Evolutionary conservation across 768 basidiomycete genomes (phyloP).

Genomic region (Macrolepiota albuminosa): DNA sequence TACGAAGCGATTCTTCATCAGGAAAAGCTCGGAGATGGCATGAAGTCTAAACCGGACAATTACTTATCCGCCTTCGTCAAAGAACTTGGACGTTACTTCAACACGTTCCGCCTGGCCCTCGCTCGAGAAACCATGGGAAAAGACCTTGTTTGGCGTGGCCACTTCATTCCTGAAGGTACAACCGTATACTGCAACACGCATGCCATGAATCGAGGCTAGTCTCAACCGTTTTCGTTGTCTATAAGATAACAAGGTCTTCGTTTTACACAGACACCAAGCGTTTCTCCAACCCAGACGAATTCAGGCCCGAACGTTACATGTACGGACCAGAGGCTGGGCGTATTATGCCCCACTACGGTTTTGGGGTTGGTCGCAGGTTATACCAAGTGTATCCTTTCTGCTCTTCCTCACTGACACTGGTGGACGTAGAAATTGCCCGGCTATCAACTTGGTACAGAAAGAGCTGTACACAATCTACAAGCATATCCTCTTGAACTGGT

Average conservation of each 20-base stretch:
- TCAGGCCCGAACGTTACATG: constrained; percentile 15
- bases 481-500: constrained; percentile 10
- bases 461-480: constrained; percentile 14
- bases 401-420: not conserved
- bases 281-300: constrained; percentile 11
- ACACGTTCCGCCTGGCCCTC: constrained; percentile 13
- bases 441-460: constrained; percentile 14
- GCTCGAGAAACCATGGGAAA: constrained; percentile 14
- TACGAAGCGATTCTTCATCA: constrained; percentile 11
- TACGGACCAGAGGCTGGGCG: constrained; percentile 14
- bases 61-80: constrained; percentile 14
- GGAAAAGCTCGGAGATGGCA: constrained; percentile 7
- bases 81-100: constrained; percentile 14
- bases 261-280: constrained; percentile 6
- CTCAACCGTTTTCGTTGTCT: not conserved
- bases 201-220: constrained; percentile 13
- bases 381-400: not conserved
- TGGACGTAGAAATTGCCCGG: constrained; percentile 11
- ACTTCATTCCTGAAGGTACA: constrained; percentile 13
- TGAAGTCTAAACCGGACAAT: constrained; percentile 8
- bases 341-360: constrained; percentile 14
- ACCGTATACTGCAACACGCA: constrained; percentile 14
- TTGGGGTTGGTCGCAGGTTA: constrained; percentile 14
- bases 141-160: constrained; percentile 13
- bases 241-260: not conserved